Evolutionary conservation across 345 rosid genomes (phyloP).

Genomic region (Gossypium rotundifolium): DNA sequence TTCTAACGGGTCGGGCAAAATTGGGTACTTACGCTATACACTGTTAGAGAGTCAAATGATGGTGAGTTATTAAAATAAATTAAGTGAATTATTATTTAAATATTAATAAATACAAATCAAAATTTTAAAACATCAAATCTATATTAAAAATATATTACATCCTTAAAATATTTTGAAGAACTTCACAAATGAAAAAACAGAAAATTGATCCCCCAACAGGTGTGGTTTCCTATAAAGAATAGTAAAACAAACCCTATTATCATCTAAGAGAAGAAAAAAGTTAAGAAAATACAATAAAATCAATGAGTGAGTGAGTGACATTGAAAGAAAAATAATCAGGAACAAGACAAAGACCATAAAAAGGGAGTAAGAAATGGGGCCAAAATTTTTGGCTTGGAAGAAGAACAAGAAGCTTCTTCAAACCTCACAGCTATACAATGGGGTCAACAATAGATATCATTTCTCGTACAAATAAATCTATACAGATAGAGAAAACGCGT

Average conservation of each 20-base stretch:
- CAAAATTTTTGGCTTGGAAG: not conserved
- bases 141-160: too few species aligned
- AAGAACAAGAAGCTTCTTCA: not conserved
- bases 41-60: too few species aligned
- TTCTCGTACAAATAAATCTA: not conserved
- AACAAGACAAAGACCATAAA: not conserved
- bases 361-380: not conserved
- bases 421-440: slow-evolving; percentile 4
- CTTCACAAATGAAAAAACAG: too few species aligned
- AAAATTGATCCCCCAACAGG: too few species aligned
- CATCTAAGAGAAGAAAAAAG: not conserved
- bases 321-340: not conserved
- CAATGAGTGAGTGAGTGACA: not conserved
- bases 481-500: slow-evolving; percentile 13
- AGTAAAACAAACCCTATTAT: not conserved
- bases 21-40: too few species aligned
- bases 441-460: slow-evolving; percentile 17
- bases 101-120: too few species aligned
- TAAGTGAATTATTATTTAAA: too few species aligned
- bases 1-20: too few species aligned
- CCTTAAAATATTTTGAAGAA: too few species aligned
- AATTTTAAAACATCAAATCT: too few species aligned
- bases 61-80: too few species aligned
- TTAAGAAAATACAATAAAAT: not conserved
- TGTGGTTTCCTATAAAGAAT: not conserved